Evolutionary conservation across 2,329 filamentous ascomycete species (phyloP).

Genomic region (Fusarium sp.): DNA sequence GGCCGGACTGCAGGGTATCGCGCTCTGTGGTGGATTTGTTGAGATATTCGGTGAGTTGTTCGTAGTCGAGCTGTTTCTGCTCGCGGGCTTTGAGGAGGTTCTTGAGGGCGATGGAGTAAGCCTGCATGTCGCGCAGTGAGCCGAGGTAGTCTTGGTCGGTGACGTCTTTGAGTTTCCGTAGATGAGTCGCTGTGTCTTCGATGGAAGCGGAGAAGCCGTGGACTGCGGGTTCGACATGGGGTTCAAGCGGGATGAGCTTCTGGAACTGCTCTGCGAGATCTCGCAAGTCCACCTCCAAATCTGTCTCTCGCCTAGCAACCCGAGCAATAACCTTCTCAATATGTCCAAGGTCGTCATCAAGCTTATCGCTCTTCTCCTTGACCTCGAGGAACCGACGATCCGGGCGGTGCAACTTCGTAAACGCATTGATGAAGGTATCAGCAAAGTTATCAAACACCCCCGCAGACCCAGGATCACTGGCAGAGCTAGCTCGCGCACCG

Average conservation of each 20-base stretch:
- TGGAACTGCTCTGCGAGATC: slow-evolving; percentile 96
- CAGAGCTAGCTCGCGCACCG: slow-evolving; percentile 69
- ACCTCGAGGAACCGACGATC: slow-evolving; percentile 96
- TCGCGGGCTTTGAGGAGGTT: slow-evolving; percentile 90
- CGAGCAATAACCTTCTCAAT: slow-evolving; percentile 96
- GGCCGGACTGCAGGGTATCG: slow-evolving; percentile 76
- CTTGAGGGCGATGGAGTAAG: slow-evolving; percentile 89
- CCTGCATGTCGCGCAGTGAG: slow-evolving; percentile 92
- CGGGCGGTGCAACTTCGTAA: slow-evolving; percentile 94
- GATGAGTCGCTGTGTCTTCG: slow-evolving; percentile 81
- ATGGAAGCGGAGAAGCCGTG: slow-evolving; percentile 88
- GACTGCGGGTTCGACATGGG: slow-evolving; percentile 82
- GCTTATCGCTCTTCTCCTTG: slow-evolving; percentile 88
- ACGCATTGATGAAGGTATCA: slow-evolving; percentile 96
- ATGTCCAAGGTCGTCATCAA: slow-evolving; percentile 91
- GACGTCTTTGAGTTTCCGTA: slow-evolving; percentile 84
- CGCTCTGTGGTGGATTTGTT: slow-evolving; percentile 89
- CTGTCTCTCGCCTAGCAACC: slow-evolving; percentile 85
- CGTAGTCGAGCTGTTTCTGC: slow-evolving; percentile 97
- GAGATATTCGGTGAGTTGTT: slow-evolving; percentile 94
- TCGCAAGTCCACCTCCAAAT: slow-evolving; percentile 86
- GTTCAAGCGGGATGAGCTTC: slow-evolving; percentile 88
- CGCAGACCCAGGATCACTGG: slow-evolving; percentile 59
- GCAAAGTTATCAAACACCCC: slow-evolving; percentile 95
- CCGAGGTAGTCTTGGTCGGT: slow-evolving; percentile 97